Base-by-base conservation (phyloP, 495 filamentous ascomycete genomes). In the Penicillium odoratum region DNA sequence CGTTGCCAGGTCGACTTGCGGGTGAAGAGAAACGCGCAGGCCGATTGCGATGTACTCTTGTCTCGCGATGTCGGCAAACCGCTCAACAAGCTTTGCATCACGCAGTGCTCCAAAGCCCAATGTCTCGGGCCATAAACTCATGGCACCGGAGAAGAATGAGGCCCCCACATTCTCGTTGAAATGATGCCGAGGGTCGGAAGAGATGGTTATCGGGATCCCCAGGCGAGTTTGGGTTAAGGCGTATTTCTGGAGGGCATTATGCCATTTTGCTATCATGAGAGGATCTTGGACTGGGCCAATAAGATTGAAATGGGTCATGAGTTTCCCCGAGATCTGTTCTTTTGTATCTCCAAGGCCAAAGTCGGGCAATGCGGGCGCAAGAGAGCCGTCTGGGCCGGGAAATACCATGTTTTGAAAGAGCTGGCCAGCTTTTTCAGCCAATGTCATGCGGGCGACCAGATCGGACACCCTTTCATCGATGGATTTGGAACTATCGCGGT, bases 1-100 rank as follows among this genome's bases (percentile, higher is more conserved):
- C 1, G 73, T 75, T 3, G 69, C 44, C 11, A 75, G 13, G 45
- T 75, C 71, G 5, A 75, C 64, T 42, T 74, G 73, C 6, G 73
- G 73, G 45, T 74, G 73, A 0, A 75, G 55, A 13, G 71, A 68
- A 8, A 60, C 13, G 11, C 40, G 40, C 7, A 44, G 40, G 7
- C 40, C 40, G 0, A 44, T 16, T 7, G 40, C 40, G 15, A 44
- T 11, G 15, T 44, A 44, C 18, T 44, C 40, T 15, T 44, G 40
- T 7, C 40, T 11, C 13, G 40, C 40, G 8, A 44, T 44, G 3
- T 44, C 40, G 40, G 13, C 43, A 13, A 46, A 46, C 7, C 26
- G 10, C 26, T 46, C 43, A 4, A 46, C 43, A 6, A 46, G 43
- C 2, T 46, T 7, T 25, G 43, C 25, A 25, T 16, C 25, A 8